These are phyloP conservation scores for Lumnitzera littorea DNA, from an alignment of 345 rosid genomes.

Conservation along the genomic window DNA sequence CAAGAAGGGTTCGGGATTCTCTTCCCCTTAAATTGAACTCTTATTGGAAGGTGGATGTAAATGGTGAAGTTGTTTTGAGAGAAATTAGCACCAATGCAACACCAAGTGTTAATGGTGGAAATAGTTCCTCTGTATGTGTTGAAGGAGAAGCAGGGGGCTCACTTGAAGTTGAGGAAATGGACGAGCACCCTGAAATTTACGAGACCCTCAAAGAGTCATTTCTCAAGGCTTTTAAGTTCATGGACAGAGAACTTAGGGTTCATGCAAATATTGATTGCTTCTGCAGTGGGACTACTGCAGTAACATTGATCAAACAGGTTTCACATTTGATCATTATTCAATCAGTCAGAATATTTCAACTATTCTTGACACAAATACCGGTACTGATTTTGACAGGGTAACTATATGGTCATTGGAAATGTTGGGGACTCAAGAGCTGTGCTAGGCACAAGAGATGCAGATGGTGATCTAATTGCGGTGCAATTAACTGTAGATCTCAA, in stretches of 20 bases:
- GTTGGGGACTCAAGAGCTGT: slow-evolving; percentile 97
- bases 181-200: slow-evolving; percentile 48
- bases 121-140: slow-evolving; percentile 44
- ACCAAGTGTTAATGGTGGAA: slow-evolving; percentile 51
- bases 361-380: slow-evolving; percentile 5
- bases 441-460: slow-evolving; percentile 62
- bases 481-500: slow-evolving; percentile 98
- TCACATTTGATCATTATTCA: slow-evolving; percentile 7
- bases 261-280: slow-evolving; percentile 70
- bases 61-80: slow-evolving; percentile 43
- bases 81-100: slow-evolving; percentile 40
- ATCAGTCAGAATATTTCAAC: not conserved
- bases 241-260: slow-evolving; percentile 88
- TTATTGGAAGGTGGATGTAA: slow-evolving; percentile 61
- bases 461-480: slow-evolving; percentile 64
- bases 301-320: slow-evolving; percentile 91
- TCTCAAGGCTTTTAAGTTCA: slow-evolving; percentile 83
- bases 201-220: slow-evolving; percentile 66
- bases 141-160: slow-evolving; percentile 62
- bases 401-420: slow-evolving; percentile 69
- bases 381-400: slow-evolving; percentile 44
- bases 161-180: slow-evolving; percentile 35
- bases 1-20: slow-evolving; percentile 85
- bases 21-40: slow-evolving; percentile 82
- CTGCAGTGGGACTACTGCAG: slow-evolving; percentile 99